These are phyloP conservation scores for Backusella westeae DNA, from an alignment of 192 early-diverging fungal genomes.

Conservation along the genomic window DNA sequence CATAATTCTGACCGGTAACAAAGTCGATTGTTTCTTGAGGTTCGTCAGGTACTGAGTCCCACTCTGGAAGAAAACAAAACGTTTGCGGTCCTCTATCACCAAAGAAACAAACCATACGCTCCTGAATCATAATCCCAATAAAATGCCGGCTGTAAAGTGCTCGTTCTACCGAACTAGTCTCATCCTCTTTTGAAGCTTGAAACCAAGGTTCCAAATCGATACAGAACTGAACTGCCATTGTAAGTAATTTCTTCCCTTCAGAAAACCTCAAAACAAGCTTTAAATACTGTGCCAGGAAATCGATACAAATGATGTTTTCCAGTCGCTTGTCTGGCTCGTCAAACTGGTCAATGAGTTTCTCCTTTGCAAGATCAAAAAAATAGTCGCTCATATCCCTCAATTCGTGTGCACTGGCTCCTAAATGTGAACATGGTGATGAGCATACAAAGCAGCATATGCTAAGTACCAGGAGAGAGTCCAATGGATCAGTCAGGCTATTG, in stretches of 20 bases:
- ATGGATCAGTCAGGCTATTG: neutral
- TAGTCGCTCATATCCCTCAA: conserved; percentile 3
- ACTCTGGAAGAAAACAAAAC: neutral
- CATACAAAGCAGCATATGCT: neutral
- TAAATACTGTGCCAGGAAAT: neutral
- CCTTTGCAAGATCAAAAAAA: conserved; percentile 5
- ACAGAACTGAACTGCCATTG: neutral
- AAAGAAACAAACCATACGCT: neutral
- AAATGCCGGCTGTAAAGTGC: neutral
- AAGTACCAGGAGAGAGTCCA: neutral
- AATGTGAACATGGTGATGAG: neutral
- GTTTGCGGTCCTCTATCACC: neutral
- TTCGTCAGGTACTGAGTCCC: neutral
- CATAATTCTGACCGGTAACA: neutral
- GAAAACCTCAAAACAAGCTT: neutral
- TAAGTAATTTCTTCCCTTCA: neutral
- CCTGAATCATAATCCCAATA: neutral
- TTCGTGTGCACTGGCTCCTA: neutral
- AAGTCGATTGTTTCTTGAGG: neutral
- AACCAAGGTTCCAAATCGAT: neutral
- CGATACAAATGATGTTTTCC: neutral
- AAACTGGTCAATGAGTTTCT: neutral
- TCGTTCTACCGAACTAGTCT: neutral
- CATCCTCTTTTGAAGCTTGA: neutral
- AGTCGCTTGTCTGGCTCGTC: neutral